Evolutionary conservation across 176 grass and related monocot genomes (phyloP), one percentile per base, ranked within the genome.

Genomic region (Triticum dicoccoides): DNA sequence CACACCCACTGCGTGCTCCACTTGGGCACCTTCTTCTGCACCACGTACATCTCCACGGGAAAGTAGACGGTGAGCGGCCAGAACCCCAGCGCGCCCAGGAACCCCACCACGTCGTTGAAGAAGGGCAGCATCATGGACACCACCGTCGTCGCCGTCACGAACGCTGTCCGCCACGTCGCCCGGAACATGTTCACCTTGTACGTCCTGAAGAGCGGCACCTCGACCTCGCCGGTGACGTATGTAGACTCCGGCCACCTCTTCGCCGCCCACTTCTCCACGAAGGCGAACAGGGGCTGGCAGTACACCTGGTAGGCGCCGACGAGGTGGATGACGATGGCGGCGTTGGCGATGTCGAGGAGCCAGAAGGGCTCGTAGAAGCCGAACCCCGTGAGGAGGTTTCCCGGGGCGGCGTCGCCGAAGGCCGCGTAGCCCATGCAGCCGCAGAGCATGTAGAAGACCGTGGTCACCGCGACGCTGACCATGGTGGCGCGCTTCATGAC

Each of bases 211-310:
- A 96, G 74, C 11, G 67, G 88, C 17, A 97, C 42, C n/a, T 64
- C 77, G 25, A 97, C 67, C 38, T 89, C 92, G 4, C 82, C 76
- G 45, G 86, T 84, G 86, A 94, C 61, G 86, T 49, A 86, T 4
- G 14, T 5, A 17, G 63, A 89, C 9, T 93, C 87, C 1, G 95
- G 89, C 95, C 95, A 95, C 20, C 56, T 65, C 39, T 49, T 70
- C 30, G 23, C 21, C 6, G 95, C 91, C 91, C 90, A 91, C 63
- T 93, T 91, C 90, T 97, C 95, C n/a, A 97, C 66, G 51, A 97
- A 97, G 30, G 95, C 90, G 79, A 97, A 97, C 11, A 97, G 87
- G 12, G 95, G 92, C 70, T 97, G 95, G 87, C 95, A 95, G 85
- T 91, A 95, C 4, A 89, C 90, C 87, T 92, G 90, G 87, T 92